Evolutionary conservation across 2,329 filamentous ascomycete genomes (phyloP), one percentile per base, ranked within the genome.

Genomic region (Xylaria arbuscula): DNA sequence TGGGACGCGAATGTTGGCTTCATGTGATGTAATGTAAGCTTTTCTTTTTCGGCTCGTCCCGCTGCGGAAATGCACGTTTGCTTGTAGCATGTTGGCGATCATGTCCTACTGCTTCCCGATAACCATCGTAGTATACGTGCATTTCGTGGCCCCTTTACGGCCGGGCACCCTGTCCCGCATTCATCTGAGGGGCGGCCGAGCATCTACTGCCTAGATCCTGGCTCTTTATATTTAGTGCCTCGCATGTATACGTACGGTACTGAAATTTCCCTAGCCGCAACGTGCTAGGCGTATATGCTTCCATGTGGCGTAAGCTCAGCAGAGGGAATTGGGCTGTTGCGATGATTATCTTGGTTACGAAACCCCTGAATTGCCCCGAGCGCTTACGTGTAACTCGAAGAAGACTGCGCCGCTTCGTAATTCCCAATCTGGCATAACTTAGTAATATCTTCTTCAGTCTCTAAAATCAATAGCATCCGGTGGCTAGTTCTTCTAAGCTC

Each of bases 1-100:
- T 97, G 93, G 93, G 80, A 81, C 38, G 77, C 80, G 67, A 83
- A 88, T 71, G 83, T 90, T 13, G 56, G 59, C 48, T 45, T 36
- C 1, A 61, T 62, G 56, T 28, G 28, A 28, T 28, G 28, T 28
- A 28, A 28, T 28, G 28, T 64, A 67, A 54, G 38, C 56, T 47
- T 24, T 13, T 19, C 8, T 54, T 36, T 28, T n/a, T 54, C 17
- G 40, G 40, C 7, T 45, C 40, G 15, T 45, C 15, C 40, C 36
- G 15, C 17, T 17, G 24, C 15, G 28, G 17, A 19, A 6, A 48
- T 22, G 19, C 19, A 47, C 17, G n/a, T 48, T 22, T 24, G 9
- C 45, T 48, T 48, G 45, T 48, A 13, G 45, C 7, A n/a, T 48
- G 19, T 42, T 34, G 24, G 54, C 34, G 28, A 50, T 55, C 40